phyloP scores from a whole-genome alignment of 768 basidiomycete species.

The Suillus weaverae region DNA sequence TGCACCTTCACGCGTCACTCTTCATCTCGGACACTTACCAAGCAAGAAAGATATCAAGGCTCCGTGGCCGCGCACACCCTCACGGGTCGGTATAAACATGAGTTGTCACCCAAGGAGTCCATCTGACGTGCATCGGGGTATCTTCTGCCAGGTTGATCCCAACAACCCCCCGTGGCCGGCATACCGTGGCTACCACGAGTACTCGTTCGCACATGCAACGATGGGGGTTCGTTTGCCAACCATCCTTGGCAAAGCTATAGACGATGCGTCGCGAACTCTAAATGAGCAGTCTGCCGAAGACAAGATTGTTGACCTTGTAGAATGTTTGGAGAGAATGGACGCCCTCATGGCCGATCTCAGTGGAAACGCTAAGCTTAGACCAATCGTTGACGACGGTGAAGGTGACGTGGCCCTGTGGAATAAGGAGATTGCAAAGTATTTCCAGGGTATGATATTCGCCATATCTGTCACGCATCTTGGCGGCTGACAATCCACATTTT shows the following conservation, averaged over 20 bases:
- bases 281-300: conserved; percentile 87
- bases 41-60: conserved; percentile 72
- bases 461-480: background rate
- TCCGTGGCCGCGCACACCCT: conserved; percentile 74
- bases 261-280: conserved; percentile 85
- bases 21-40: conserved; percentile 73
- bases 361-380: conserved; percentile 78
- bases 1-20: conserved; percentile 61
- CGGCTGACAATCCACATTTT: conserved; percentile 4
- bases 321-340: conserved; percentile 89
- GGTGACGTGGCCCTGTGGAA: conserved; percentile 96
- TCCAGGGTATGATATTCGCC: conserved; percentile 56
- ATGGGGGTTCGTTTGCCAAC: conserved; percentile 97
- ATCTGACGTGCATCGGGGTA: background rate
- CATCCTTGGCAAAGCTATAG: conserved; percentile 93
- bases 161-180: conserved; percentile 86
- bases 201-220: conserved; percentile 86
- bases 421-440: conserved; percentile 93
- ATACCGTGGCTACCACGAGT: conserved; percentile 78
- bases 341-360: conserved; percentile 85
- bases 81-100: conserved; percentile 46
- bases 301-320: conserved; percentile 76
- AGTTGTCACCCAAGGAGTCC: background rate
- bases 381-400: conserved; percentile 88
- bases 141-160: conserved; percentile 60